Evolutionary conservation across 129 eudicot genomes (phyloP).

Genomic region (Centaurea solstitialis): DNA sequence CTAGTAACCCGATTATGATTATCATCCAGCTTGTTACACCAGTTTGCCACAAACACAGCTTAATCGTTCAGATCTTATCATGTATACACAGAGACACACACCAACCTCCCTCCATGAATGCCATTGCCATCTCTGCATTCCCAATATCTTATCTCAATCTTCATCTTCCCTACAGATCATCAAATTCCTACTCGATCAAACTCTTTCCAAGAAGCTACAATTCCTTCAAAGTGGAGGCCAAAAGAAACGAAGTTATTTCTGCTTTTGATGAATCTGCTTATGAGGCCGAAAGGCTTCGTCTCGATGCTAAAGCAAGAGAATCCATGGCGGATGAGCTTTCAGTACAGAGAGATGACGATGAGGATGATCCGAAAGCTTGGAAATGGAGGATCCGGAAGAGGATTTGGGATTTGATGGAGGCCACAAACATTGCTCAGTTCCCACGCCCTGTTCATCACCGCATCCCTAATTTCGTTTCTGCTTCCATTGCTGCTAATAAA

Average conservation of each 20-base stretch:
- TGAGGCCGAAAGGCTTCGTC: slow-evolving; percentile 73
- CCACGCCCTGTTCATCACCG: slow-evolving; percentile 97
- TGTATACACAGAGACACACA: too few species aligned
- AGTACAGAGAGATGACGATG: slow-evolving; percentile 24
- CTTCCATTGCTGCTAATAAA: slow-evolving; percentile 63
- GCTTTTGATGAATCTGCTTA: slow-evolving; percentile 66
- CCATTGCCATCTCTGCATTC: too few species aligned
- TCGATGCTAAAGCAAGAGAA: slow-evolving; percentile 74
- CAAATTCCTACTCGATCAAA: slow-evolving; percentile 6
- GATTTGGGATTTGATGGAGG: slow-evolving; percentile 96
- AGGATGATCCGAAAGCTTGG: slow-evolving; percentile 80
- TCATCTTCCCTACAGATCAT: slow-evolving; percentile 8
- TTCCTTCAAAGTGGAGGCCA: slow-evolving; percentile 29
- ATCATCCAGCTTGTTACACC: too few species aligned
- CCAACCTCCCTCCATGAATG: slow-evolving; percentile 17
- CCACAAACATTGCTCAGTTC: slow-evolving; percentile 74
- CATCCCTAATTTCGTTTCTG: slow-evolving; percentile 87
- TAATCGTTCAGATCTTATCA: too few species aligned
- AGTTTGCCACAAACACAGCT: too few species aligned
- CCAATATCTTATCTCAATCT: slow-evolving; percentile 11
- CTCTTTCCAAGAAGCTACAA: neutral
- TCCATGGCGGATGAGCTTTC: slow-evolving; percentile 59
- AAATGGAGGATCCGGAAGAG: slow-evolving; percentile 79
- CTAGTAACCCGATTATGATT: too few species aligned
- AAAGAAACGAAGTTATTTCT: slow-evolving; percentile 37